Base-by-base conservation (phyloP, 257 asterid genomes). In the Penstemon eatonii region DNA sequence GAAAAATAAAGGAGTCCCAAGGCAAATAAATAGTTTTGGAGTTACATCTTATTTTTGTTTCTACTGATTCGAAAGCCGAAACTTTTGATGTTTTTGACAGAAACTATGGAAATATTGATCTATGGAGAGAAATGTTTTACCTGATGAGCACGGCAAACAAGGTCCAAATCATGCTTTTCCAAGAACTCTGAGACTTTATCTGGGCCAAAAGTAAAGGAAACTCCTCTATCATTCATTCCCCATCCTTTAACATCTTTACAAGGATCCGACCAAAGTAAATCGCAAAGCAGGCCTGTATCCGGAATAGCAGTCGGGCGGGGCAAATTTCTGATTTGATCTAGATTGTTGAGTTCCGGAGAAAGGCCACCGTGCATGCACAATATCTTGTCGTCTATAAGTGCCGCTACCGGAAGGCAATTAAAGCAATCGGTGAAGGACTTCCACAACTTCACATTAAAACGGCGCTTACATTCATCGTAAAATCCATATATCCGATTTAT, bases 191-290 rank as follows among this genome's bases (percentile, higher is more conserved):
- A 74, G 65, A 84, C 89, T 76, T 79, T 79, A 55, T 81, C 89
- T 8, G 89, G 84, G 54, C 89, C 89, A 69, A 81, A 84, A 46
- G 89, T 84, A 75, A 74, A 81, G 2, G 89, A 84, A 76, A 84
- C 89, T 42, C 89, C 89, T 75, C 86, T 84, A 72, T 84, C 89
- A 56, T 84, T 84, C 86, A 81, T 81, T 55, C 89, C 89, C 89
- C 89, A 84, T 77, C 89, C 89, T 74, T 84, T 79, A 63, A 74
- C 86, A 72, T 84, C 86, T 68, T 79, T 84, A 33, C 84, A 83
- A 8, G 89, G 89, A 77, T 84, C 89, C 11, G 89, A 81, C 89
- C 89, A 84, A 7, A 84, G 79, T 39, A 84, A 79, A 69, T 84
- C 89, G 72, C 89, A 84, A 58, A 84, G 89, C 80, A 84, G 76